phyloP scores from a whole-genome alignment of 192 early-diverging fungal genomes.

The Backusella parvicylindrica region DNA sequence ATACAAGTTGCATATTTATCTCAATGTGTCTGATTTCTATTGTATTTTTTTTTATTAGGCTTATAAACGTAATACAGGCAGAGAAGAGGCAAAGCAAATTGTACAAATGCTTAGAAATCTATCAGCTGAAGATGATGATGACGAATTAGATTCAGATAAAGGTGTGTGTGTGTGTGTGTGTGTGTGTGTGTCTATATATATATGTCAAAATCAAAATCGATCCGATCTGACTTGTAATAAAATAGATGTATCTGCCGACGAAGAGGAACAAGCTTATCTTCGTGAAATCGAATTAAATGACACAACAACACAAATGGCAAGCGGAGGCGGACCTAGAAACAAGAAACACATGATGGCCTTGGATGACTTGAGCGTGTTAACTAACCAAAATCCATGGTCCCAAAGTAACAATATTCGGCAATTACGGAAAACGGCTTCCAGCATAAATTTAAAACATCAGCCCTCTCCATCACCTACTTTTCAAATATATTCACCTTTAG shows the following conservation, averaged over 20 bases:
- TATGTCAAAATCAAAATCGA: background rate
- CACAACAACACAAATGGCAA: background rate
- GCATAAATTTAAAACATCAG: background rate
- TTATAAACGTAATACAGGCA: background rate
- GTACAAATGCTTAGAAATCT: constrained; percentile 22
- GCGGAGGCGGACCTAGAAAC: background rate
- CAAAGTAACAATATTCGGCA: background rate
- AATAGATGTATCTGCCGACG: constrained; percentile 16
- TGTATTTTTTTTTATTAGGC: constrained; percentile 9
- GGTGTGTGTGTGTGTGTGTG: background rate
- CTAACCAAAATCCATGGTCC: background rate
- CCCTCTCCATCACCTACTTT: background rate
- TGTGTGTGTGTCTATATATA: background rate
- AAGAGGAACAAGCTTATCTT: constrained; percentile 34
- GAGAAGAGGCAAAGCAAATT: constrained; percentile 25
- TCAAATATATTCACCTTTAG: constrained; percentile 4
- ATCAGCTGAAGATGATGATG: constrained; percentile 17
- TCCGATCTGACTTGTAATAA: background rate
- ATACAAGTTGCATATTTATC: too few species aligned
- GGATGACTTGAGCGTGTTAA: background rate
- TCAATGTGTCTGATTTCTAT: background rate
- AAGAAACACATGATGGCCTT: background rate
- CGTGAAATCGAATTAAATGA: constrained; percentile 18
- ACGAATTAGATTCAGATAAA: constrained; percentile 3
- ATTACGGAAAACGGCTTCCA: background rate